phyloP scores from a whole-genome alignment of 2,329 filamentous ascomycete genomes.

The Curvularia sp. region DNA sequence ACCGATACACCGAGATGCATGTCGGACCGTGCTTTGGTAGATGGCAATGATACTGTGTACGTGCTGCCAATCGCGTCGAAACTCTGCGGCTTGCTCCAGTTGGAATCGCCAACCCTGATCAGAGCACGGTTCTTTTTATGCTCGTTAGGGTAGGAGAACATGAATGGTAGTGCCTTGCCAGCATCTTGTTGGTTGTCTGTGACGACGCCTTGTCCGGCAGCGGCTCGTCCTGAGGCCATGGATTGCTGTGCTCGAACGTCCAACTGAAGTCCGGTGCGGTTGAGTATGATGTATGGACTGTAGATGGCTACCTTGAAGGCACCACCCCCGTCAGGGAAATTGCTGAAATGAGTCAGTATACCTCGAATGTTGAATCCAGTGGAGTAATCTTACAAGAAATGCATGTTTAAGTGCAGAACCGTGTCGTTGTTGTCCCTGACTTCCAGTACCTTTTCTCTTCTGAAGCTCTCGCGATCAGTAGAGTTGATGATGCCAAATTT shows the following conservation, averaged over 20 bases:
- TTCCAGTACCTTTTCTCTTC: conserved; percentile 76
- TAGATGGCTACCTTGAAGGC: conserved; percentile 96
- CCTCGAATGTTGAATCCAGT: neutral
- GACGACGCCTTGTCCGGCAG: conserved; percentile 78
- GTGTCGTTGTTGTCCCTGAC: conserved; percentile 87
- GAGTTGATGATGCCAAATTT: conserved; percentile 98
- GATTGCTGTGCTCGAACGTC: conserved; percentile 88
- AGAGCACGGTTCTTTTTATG: conserved; percentile 91
- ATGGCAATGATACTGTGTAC: conserved; percentile 83
- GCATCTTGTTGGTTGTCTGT: conserved; percentile 63
- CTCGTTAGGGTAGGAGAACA: conserved; percentile 92
- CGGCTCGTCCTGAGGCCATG: conserved; percentile 79
- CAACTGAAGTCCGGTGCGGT: conserved; percentile 91
- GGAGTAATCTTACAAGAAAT: conserved; percentile 72
- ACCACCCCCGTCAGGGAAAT: conserved; percentile 88
- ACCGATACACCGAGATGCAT: conserved; percentile 92
- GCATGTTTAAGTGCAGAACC: conserved; percentile 79
- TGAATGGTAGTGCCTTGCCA: conserved; percentile 83
- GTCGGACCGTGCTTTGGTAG: conserved; percentile 73
- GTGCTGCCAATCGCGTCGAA: conserved; percentile 97
- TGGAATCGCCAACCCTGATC: conserved; percentile 85
- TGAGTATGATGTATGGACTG: conserved; percentile 92
- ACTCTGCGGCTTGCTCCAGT: conserved; percentile 97
- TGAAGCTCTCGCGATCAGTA: conserved; percentile 84
- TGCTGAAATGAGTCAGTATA: conserved; percentile 48